A percentile compares a stretch with the other conserved stretches of the same genome.
These are phyloP conservation scores for Trametes cubensis DNA, from an alignment of 768 basidiomycete genomes.

Conservation along the genomic window DNA sequence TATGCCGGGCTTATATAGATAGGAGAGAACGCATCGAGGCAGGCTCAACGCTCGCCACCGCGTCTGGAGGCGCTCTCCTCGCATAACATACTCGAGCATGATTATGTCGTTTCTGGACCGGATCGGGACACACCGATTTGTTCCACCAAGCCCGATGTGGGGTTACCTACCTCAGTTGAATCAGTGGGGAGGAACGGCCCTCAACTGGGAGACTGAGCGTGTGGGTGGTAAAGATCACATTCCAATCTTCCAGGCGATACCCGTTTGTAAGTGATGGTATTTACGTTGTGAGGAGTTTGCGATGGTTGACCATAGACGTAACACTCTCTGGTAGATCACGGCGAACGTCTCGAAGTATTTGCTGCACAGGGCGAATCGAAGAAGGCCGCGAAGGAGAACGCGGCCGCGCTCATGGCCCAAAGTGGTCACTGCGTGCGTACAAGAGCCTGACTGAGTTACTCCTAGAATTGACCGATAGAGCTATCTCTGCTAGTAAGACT, in stretches of 20 bases:
- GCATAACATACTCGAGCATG: neutral
- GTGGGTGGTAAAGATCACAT: constrained; percentile 26
- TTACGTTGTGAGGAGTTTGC: too few species aligned
- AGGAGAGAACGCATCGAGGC: too few species aligned
- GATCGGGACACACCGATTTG: neutral
- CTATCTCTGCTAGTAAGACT: neutral
- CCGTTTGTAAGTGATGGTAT: constrained; percentile 25
- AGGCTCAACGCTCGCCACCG: too few species aligned
- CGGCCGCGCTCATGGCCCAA: constrained; percentile 27
- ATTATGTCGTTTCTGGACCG: constrained; percentile 22
- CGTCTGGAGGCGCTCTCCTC: neutral
- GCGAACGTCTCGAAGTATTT: constrained; percentile 22
- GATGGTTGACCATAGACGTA: neutral
- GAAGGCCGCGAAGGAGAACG: constrained; percentile 30
- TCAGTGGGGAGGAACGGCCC: constrained; percentile 23
- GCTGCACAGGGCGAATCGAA: constrained; percentile 21
- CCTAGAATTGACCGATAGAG: neutral
- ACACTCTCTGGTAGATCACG: constrained; percentile 26
- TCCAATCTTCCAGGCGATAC: constrained; percentile 25
- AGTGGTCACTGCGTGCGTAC: constrained; percentile 31
- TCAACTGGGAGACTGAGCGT: constrained; percentile 22
- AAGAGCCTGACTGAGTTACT: neutral
- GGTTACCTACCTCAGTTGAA: constrained; percentile 32
- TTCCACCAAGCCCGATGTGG: constrained; percentile 23
- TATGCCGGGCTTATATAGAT: too few species aligned